Conservation (phyloP, 495 filamentous ascomycete species). For the Trichoderma virens region DNA sequence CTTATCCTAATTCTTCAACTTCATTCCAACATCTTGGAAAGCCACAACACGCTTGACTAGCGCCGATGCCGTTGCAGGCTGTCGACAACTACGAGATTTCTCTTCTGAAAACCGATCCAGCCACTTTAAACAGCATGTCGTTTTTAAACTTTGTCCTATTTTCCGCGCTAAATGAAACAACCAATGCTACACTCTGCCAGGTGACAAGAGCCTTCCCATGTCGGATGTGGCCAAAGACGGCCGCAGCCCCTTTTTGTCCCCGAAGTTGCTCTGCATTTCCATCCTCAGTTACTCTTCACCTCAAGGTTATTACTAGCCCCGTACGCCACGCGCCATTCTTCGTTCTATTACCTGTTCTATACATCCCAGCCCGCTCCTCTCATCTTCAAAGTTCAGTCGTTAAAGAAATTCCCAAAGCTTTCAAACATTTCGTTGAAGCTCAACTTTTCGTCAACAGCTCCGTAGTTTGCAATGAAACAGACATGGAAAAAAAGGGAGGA, state of each 20-base stretch:
- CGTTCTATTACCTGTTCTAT: neutral
- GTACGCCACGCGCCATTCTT: constrained; percentile 2
- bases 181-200: neutral
- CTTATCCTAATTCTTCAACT: neutral
- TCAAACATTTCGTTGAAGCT: neutral
- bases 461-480: neutral
- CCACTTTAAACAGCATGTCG: neutral
- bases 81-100: too few species aligned
- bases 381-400: neutral
- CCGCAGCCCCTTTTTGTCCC: neutral
- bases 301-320: neutral
- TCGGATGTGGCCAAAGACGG: neutral
- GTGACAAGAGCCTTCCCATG: neutral
- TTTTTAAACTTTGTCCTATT: neutral
- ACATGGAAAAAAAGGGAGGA: too few species aligned
- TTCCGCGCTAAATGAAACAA: neutral
- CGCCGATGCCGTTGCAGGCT: too few species aligned
- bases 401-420: neutral
- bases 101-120: too few species aligned
- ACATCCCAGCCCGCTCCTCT: neutral
- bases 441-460: neutral
- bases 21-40: neutral
- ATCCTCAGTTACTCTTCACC: neutral
- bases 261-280: neutral
- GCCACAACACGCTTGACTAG: neutral